A percentile compares a stretch with the other conserved stretches of the same genome.
Evolutionary conservation across 2,329 filamentous ascomycete genomes (phyloP).

Genomic region (Alternaria conjuncta): DNA sequence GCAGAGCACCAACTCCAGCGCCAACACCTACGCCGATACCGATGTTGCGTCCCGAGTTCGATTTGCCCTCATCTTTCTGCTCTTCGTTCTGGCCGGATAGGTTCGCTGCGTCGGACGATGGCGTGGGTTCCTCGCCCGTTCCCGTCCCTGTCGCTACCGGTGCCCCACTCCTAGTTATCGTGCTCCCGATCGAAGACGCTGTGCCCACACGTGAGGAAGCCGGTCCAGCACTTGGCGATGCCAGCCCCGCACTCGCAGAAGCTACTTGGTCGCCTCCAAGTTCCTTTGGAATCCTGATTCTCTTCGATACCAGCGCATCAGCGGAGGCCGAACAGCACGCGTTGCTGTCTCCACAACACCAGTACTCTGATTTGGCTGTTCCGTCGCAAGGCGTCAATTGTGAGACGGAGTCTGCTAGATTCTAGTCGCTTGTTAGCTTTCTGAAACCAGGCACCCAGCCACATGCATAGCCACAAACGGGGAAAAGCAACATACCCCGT

Average conservation of each 20-base stretch:
- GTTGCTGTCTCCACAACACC: slow-evolving; percentile 16
- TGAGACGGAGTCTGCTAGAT: not conserved
- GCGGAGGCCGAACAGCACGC: slow-evolving; percentile 1
- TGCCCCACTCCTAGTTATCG: not conserved
- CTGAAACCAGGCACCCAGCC: not conserved
- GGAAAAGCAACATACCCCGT: not conserved
- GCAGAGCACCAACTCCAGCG: not conserved
- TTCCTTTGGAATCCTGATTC: slow-evolving; percentile 1
- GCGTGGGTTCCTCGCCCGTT: not conserved
- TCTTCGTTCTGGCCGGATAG: not conserved
- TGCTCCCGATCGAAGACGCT: not conserved
- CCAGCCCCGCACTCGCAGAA: not conserved
- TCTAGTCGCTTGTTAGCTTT: not conserved
- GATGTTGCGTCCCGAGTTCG: slow-evolving; percentile 1
- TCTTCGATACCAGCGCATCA: not conserved
- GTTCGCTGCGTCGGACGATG: not conserved
- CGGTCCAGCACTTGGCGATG: not conserved
- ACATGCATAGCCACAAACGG: not conserved
- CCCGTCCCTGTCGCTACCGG: not conserved
- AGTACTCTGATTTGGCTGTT: slow-evolving; percentile 8
- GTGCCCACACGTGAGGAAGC: not conserved
- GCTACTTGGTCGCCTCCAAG: not conserved
- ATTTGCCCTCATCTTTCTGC: not conserved
- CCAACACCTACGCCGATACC: slow-evolving; percentile 10
- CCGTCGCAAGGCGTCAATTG: slow-evolving; percentile 21